Evolutionary conservation across 1,284 basidiomycete species (phyloP).

Genomic region (Fomitopsis pinicola): DNA sequence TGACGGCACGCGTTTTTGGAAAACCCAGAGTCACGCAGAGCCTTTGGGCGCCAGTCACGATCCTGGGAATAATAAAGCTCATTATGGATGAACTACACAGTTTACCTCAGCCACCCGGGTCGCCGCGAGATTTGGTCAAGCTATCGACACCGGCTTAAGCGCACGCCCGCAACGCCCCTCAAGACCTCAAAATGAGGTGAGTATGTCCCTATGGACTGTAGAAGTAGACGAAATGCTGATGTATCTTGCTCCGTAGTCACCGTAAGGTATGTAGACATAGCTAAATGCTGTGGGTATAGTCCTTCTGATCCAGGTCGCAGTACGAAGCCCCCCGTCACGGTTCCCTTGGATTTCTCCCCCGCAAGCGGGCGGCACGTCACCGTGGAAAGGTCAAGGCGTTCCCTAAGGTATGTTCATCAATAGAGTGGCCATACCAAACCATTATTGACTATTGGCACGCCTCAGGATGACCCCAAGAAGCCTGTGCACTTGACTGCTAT

Average conservation of each 20-base stretch:
- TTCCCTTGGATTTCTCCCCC: constrained; percentile 90
- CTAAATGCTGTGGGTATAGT: constrained; percentile 1
- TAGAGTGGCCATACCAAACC: neutral
- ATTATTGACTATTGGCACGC: neutral
- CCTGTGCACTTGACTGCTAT: constrained; percentile 97
- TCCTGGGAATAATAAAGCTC: neutral
- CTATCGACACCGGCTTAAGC: constrained; percentile 10
- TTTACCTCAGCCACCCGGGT: constrained; percentile 30
- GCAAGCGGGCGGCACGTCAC: constrained; percentile 93
- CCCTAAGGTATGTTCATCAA: constrained; percentile 68
- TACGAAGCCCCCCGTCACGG: constrained; percentile 96
- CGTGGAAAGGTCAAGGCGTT: constrained; percentile 98
- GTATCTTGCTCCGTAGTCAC: constrained; percentile 25
- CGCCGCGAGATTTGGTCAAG: constrained; percentile 3
- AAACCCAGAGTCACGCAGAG: neutral
- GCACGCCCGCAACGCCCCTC: constrained; percentile 24
- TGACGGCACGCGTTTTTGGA: constrained; percentile 9
- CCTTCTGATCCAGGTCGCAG: constrained; percentile 34
- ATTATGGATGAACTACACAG: constrained; percentile 29
- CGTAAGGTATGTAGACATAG: constrained; percentile 33
- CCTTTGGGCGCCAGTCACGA: neutral
- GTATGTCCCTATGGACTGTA: constrained; percentile 11
- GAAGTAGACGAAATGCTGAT: neutral
- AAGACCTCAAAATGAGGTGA: constrained; percentile 39
- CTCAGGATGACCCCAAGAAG: constrained; percentile 98